Conservation (phyloP, 169 alveolate species). For the Cyclospora cayetanensis region DNA sequence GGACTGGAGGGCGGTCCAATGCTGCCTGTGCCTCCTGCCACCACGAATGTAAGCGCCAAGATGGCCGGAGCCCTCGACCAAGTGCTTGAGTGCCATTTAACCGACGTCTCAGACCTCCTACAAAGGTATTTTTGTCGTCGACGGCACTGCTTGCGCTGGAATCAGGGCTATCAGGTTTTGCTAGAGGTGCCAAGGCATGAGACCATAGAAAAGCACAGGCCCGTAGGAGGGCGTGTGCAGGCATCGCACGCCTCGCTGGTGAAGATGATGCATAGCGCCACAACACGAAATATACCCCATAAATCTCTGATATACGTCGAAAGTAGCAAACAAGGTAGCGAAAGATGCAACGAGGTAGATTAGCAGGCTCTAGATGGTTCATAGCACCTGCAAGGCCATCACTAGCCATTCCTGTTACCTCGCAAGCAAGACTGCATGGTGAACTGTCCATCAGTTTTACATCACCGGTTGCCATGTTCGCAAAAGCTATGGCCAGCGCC, state of each 20-base stretch:
- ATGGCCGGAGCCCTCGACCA: conserved; percentile 4
- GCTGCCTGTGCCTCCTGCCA: conserved; percentile 48
- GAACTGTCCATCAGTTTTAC: not conserved
- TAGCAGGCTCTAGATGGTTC: not conserved
- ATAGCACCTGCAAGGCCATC: too few relatives aligned
- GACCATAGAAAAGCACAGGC: conserved; percentile 35
- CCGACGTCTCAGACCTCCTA: not conserved
- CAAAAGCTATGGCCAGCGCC: conserved; percentile 30
- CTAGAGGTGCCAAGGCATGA: conserved; percentile 46
- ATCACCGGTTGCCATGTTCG: not conserved
- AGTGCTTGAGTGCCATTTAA: not conserved
- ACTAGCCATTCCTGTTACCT: not conserved
- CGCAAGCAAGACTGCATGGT: not conserved
- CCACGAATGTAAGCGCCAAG: conserved; percentile 28
- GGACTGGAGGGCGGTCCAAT: not conserved
- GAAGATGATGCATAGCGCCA: conserved; percentile 24
- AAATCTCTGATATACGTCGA: conserved; percentile 43
- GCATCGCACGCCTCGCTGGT: conserved; percentile 22
- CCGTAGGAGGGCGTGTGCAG: conserved; percentile 18
- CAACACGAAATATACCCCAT: conserved; percentile 28
- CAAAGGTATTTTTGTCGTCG: not conserved
- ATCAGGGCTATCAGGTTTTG: not conserved
- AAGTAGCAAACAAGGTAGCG: conserved; percentile 47
- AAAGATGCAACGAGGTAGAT: not conserved
- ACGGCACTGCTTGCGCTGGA: not conserved